Evolutionary conservation across 2,329 filamentous ascomycete genomes (phyloP).

Genomic region (Pseudocercospora vitis): DNA sequence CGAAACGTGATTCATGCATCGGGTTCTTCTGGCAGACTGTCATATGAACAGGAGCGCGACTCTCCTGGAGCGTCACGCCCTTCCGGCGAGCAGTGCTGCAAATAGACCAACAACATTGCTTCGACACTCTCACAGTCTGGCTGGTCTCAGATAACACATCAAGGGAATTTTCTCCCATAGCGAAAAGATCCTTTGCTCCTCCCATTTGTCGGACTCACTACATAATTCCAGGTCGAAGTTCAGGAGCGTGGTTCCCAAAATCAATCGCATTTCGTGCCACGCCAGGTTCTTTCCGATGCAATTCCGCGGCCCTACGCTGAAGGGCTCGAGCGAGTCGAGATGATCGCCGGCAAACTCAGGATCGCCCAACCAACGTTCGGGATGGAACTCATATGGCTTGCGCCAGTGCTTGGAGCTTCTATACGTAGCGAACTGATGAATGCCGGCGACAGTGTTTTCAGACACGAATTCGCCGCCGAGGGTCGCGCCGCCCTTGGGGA

Average conservation of each 20-base stretch:
- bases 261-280: conserved; percentile 39
- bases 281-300: conserved; percentile 30
- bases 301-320: conserved; percentile 31
- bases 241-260: conserved; percentile 22
- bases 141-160: conserved; percentile 13
- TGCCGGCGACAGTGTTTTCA: conserved; percentile 15
- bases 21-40: background rate
- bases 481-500: conserved; percentile 25
- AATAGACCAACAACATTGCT: no score
- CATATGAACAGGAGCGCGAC: background rate
- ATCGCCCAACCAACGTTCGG: conserved; percentile 37
- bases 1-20: background rate
- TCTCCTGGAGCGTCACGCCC: background rate
- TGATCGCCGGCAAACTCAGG: conserved; percentile 33
- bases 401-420: conserved; percentile 24
- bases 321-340: conserved; percentile 33
- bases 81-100: no score
- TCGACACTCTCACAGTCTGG: background rate
- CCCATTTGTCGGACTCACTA: conserved; percentile 7
- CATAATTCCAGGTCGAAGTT: conserved; percentile 21
- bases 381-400: conserved; percentile 32
- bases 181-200: conserved; percentile 26
- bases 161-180: conserved; percentile 36
- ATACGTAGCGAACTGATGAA: conserved; percentile 27
- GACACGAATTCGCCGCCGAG: conserved; percentile 27